Evolutionary conservation across 2,329 filamentous ascomycete species (phyloP), one percentile per base, ranked within the genome.

Genomic region (Apiospora arundinis): DNA sequence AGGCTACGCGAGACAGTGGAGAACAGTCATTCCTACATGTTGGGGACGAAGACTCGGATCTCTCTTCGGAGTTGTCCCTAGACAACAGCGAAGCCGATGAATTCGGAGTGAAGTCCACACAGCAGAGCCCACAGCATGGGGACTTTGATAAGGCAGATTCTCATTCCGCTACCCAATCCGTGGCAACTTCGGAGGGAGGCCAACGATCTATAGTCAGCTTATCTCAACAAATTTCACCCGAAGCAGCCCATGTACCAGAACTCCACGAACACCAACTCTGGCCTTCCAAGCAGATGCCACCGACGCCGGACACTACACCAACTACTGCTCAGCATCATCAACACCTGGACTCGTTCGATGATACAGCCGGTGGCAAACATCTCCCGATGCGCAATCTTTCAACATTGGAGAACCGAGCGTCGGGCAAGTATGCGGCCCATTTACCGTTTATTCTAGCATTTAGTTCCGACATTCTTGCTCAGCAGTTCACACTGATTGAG

Each of bases 401-500:
- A 2, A 79, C 75, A 67, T 71, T 79, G 9, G 71, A 75, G n/a
- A 46, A 37, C 40, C 65, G 65, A 21, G 18, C 48, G 21, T 60
- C 69, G 21, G 80, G 77, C 72, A 85, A 83, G 71, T 85, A 82
- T 72, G 84, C 86, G 2, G 86, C 87, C 4, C 93, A 96, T 80
- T 81, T 95, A 46, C 93, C 93, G 0, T 96, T 96, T 80, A 91
- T 95, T 70, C 85, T 96, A 32, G 92, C 92, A 0, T 95, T 95
- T 75, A 92, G 95, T 76, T 94, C 93, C 7, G 91, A 94, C 75
- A 85, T 92, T 3, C 86, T 96, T 37, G 93, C 93, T 2, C 92
- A 95, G 80, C 93, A 96, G 76, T 93, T 96, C 75, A 95, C 93
- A 0, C 86, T 96, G 45, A 93, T 96, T 66, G 93, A 96, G 78